Evolutionary conservation across 768 basidiomycete genomes (phyloP).

Genomic region (Serendipita sp.): DNA sequence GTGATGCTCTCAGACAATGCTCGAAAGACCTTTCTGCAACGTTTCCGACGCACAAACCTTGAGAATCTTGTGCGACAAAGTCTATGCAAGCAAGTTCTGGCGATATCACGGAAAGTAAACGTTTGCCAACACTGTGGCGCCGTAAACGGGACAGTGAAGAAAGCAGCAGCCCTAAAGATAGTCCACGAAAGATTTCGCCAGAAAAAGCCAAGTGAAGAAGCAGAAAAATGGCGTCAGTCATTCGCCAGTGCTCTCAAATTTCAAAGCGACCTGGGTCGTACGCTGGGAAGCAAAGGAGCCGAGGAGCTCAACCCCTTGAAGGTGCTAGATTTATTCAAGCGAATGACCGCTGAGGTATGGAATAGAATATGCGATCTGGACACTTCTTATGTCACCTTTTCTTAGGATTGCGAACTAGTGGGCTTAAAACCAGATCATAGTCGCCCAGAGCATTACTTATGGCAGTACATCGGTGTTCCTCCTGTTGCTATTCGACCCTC

Average conservation of each 20-base stretch:
- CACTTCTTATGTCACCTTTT: background rate
- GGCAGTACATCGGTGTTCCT: constrained; percentile 98
- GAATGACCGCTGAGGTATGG: constrained; percentile 78
- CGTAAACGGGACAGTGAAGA: constrained; percentile 91
- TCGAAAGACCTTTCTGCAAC: constrained; percentile 63
- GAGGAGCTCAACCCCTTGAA: constrained; percentile 93
- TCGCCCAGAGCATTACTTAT: constrained; percentile 90
- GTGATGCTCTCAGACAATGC: constrained; percentile 80
- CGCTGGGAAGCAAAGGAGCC: constrained; percentile 71
- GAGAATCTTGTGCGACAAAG: constrained; percentile 83
- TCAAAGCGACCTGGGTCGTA: constrained; percentile 70
- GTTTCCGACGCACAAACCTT: constrained; percentile 78
- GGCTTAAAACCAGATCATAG: constrained; percentile 79
- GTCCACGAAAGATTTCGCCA: constrained; percentile 95
- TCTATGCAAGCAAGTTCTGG: constrained; percentile 70
- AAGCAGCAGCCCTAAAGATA: constrained; percentile 85
- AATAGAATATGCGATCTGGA: background rate
- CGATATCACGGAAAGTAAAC: constrained; percentile 72
- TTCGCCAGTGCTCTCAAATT: constrained; percentile 71
- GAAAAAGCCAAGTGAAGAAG: constrained; percentile 77
- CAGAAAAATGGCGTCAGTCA: constrained; percentile 71
- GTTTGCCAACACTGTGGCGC: constrained; percentile 88
- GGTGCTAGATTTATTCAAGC: constrained; percentile 77
- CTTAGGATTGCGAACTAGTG: constrained; percentile 83
- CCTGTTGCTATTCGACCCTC: constrained; percentile 96